A percentile compares a stretch with the other conserved stretches of the same genome.
phyloP scores from a whole-genome alignment of 345 rosid genomes.

The Barbarea vulgaris region DNA sequence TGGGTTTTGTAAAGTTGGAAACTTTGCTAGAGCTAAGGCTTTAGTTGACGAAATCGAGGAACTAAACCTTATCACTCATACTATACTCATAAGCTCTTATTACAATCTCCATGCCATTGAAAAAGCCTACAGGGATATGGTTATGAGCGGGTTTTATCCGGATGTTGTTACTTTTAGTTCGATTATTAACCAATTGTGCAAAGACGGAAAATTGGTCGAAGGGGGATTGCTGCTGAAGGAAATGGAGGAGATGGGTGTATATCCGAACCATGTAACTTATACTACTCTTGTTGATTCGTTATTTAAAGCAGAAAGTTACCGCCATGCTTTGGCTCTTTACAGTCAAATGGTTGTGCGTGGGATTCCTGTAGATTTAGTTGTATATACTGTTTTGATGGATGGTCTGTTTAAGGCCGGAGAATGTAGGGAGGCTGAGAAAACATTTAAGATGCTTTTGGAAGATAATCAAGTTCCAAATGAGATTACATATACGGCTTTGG shows the following conservation, averaged over 20 bases:
- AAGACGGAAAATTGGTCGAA: constrained; percentile 57
- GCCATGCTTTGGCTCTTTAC: constrained; percentile 67
- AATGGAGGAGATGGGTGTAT: constrained; percentile 67
- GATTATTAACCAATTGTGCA: constrained; percentile 72
- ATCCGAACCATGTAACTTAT: constrained; percentile 73
- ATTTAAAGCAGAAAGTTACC: constrained; percentile 55
- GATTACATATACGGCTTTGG: constrained; percentile 67
- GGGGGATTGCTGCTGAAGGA: constrained; percentile 62
- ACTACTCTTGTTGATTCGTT: constrained; percentile 67
- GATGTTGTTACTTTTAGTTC: constrained; percentile 82
- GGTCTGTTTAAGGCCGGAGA: constrained; percentile 78
- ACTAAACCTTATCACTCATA: constrained; percentile 62
- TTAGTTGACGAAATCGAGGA: constrained; percentile 61
- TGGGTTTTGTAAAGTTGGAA: constrained; percentile 75
- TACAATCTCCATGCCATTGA: constrained; percentile 59
- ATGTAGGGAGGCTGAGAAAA: constrained; percentile 58
- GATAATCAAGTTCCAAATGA: constrained; percentile 56
- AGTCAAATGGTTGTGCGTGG: constrained; percentile 82
- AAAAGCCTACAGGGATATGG: constrained; percentile 72
- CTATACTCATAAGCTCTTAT: constrained; percentile 70
- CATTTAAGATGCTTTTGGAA: constrained; percentile 50
- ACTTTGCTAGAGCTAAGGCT: constrained; percentile 60
- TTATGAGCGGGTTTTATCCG: constrained; percentile 57
- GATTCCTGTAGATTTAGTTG: constrained; percentile 67
- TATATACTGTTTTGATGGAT: constrained; percentile 73